phyloP scores from a whole-genome alignment of 192 early-diverging fungal genomes.

The Linnemannia hyalina region DNA sequence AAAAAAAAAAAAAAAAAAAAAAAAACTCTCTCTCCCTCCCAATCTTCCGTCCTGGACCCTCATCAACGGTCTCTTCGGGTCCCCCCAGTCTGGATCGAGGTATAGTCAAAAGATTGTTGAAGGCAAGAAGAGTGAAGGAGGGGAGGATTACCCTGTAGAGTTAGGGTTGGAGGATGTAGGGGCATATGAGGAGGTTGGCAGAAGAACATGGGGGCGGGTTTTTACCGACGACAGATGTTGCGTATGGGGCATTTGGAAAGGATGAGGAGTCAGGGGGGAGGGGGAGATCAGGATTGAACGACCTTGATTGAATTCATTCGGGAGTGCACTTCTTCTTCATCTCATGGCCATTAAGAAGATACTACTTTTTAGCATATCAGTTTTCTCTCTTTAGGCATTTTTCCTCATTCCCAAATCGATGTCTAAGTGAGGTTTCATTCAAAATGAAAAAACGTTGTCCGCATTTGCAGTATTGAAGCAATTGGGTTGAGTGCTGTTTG shows the following conservation, averaged over 20 bases:
- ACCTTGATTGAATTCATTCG: conserved; percentile 19
- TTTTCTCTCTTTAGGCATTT: no score
- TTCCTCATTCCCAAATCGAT: no score
- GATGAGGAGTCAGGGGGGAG: conserved; percentile 21
- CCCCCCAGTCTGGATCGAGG: conserved; percentile 50
- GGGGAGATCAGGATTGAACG: conserved; percentile 40
- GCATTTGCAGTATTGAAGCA: no score
- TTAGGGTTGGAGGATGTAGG: conserved; percentile 62
- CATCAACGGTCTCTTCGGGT: conserved; percentile 64
- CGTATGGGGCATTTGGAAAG: conserved; percentile 21
- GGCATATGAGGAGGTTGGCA: conserved; percentile 57
- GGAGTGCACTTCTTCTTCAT: not conserved
- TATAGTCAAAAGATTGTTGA: conserved; percentile 64
- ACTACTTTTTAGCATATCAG: no score
- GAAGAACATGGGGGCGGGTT: conserved; percentile 34
- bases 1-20: conserved; percentile 43
- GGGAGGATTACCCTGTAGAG: conserved; percentile 54
- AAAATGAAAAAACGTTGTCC: no score
- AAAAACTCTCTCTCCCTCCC: conserved; percentile 62
- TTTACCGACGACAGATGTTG: conserved; percentile 56
- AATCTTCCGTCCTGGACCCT: conserved; percentile 66
- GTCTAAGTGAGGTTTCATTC: no score
- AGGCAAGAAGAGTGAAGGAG: conserved; percentile 13
- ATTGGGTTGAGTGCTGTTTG: no score
- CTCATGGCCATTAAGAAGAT: no score